Evolutionary conservation across 257 asterid species (phyloP).

Genomic region (Solanum sitiens): DNA sequence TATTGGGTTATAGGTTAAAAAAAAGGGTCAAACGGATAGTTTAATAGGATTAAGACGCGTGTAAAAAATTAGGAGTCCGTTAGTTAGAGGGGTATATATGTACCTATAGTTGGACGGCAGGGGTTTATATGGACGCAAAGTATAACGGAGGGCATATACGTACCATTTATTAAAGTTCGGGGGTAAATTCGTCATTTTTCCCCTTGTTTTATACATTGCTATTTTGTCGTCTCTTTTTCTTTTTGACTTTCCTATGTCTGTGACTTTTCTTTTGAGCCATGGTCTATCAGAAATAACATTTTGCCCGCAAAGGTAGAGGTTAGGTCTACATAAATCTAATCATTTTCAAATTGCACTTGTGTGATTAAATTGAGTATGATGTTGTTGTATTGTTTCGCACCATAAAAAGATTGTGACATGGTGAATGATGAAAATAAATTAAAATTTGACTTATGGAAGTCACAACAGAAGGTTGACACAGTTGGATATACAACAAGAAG

Average conservation of each 20-base stretch:
- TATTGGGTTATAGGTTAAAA: no score
- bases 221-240: background rate
- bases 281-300: background rate
- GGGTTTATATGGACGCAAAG: no score
- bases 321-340: background rate
- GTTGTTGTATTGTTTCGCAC: background rate
- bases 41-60: no score
- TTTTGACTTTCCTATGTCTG: background rate
- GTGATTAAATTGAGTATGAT: background rate
- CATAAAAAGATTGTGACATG: background rate
- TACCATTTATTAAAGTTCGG: no score
- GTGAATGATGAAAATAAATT: background rate
- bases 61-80: no score
- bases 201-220: background rate
- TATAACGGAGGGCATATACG: no score
- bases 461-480: background rate
- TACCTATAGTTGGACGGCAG: no score
- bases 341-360: no score
- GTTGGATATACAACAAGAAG: background rate
- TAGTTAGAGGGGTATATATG: no score
- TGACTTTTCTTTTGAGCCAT: background rate
- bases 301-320: background rate
- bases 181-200: no score
- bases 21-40: no score
- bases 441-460: background rate